Evolutionary conservation across 2,329 filamentous ascomycete species (phyloP).

Genomic region (Pseudocercospora pini-densiflorae): DNA sequence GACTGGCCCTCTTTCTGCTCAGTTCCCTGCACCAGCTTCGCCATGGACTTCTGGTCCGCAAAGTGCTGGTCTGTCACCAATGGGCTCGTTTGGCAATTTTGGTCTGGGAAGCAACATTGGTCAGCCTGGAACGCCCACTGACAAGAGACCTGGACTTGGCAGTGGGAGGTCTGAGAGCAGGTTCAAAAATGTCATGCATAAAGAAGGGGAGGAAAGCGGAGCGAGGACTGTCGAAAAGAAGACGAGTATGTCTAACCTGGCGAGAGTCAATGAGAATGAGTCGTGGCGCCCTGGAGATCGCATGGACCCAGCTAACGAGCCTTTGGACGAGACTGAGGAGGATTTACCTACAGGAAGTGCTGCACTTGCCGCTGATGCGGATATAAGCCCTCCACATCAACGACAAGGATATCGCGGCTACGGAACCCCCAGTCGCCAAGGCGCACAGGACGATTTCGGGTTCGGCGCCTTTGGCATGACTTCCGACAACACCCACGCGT

Average conservation of each 20-base stretch:
- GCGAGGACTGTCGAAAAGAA: constrained; percentile 57
- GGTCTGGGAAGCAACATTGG: constrained; percentile 58
- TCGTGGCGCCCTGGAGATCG: constrained; percentile 48
- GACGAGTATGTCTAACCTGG: constrained; percentile 56
- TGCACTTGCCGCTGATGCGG: constrained; percentile 74
- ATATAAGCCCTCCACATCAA: constrained; percentile 60
- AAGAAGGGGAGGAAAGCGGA: constrained; percentile 70
- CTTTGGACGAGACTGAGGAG: constrained; percentile 70
- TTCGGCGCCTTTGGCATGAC: constrained; percentile 67
- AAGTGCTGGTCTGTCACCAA: constrained; percentile 67
- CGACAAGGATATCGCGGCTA: constrained; percentile 49
- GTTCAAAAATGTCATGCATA: constrained; percentile 82
- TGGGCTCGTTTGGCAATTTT: constrained; percentile 91
- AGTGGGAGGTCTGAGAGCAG: constrained; percentile 76
- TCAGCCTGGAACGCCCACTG: constrained; percentile 58
- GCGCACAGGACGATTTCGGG: constrained; percentile 61
- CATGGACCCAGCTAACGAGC: constrained; percentile 29
- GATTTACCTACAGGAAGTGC: constrained; percentile 69
- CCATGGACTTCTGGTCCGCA: constrained; percentile 62
- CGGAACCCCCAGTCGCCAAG: constrained; percentile 52
- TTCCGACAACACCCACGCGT: constrained; percentile 48
- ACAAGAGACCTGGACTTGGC: constrained; percentile 73
- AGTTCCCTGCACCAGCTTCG: constrained; percentile 54
- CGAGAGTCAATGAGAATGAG: constrained; percentile 59
- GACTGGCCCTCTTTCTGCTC: constrained; percentile 59